Evolutionary conservation across 2,329 filamentous ascomycete species (phyloP).

Genomic region (Botrytis tulipae): DNA sequence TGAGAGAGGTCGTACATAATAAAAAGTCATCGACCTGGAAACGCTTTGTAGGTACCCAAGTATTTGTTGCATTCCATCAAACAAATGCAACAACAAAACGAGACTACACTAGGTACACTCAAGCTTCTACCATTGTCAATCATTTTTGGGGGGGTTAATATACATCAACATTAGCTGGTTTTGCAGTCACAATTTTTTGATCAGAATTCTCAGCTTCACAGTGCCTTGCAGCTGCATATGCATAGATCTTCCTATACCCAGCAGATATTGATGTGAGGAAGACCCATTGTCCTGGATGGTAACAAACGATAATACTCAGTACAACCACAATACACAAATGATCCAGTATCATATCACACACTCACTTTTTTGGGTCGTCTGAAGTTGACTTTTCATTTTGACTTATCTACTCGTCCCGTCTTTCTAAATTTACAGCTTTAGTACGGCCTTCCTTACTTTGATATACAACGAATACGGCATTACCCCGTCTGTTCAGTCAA

Average conservation of each 20-base stretch:
- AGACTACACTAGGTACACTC: background rate
- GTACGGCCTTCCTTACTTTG: constrained; percentile 2
- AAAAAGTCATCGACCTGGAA: background rate
- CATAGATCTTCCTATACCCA: constrained; percentile 17
- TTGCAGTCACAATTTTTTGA: background rate
- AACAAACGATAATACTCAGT: constrained; percentile 1
- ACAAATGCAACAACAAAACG: background rate
- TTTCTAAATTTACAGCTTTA: background rate
- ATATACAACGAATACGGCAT: background rate
- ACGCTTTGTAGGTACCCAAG: background rate
- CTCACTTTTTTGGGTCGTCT: background rate
- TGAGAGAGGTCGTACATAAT: background rate
- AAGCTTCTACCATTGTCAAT: constrained; percentile 5
- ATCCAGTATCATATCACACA: background rate
- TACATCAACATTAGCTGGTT: background rate
- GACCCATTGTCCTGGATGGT: background rate
- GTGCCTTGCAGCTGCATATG: constrained; percentile 14
- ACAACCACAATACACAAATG: constrained; percentile 7
- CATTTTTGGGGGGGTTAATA: background rate
- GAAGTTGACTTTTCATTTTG: background rate
- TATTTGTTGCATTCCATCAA: background rate
- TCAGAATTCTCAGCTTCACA: constrained; percentile 7
- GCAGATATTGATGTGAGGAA: constrained; percentile 11
- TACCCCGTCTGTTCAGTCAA: background rate
- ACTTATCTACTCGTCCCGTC: background rate